Conservation (phyloP, 306 rosid genomes). For the Herpetospermum pedunculosum region DNA sequence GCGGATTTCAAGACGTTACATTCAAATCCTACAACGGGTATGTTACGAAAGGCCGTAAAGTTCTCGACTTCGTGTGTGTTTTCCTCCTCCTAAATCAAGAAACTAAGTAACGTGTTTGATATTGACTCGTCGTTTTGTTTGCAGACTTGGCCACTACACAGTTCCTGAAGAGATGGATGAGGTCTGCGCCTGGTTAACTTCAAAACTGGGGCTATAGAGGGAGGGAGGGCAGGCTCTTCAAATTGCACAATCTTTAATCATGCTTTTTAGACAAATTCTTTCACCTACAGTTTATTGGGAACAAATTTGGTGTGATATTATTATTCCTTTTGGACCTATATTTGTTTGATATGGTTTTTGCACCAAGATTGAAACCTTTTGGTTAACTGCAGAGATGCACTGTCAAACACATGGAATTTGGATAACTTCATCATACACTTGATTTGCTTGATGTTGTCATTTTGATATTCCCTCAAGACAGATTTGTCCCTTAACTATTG, state of each 20-base stretch:
- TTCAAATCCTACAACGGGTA: slow-evolving; percentile 77
- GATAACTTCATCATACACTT: not conserved
- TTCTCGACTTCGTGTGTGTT: not conserved
- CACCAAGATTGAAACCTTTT: not conserved
- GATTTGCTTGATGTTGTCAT: not conserved
- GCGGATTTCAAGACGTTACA: slow-evolving; percentile 61
- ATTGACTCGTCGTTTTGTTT: not conserved
- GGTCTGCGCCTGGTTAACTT: slow-evolving; percentile 64
- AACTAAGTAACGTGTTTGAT: not conserved
- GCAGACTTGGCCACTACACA: slow-evolving; percentile 91
- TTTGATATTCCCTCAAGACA: not conserved
- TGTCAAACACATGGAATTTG: not conserved
- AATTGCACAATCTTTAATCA: not conserved
- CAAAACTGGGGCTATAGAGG: slow-evolving; percentile 49
- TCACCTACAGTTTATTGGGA: slow-evolving; percentile 1
- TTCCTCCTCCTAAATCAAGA: not conserved
- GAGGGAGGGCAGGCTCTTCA: not conserved
- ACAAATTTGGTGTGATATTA: slow-evolving; percentile 1
- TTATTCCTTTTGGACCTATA: not conserved
- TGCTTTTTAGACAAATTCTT: slow-evolving; percentile 12
- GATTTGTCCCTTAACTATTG: not conserved
- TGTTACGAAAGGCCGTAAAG: not conserved
- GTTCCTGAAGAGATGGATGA: slow-evolving; percentile 90
- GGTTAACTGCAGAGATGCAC: not conserved
- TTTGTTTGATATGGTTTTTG: slow-evolving; percentile 2